These are phyloP conservation scores for Ceratocystis eucalypticola DNA, from an alignment of 2,329 filamentous ascomycete genomes.

Conservation along the genomic window DNA sequence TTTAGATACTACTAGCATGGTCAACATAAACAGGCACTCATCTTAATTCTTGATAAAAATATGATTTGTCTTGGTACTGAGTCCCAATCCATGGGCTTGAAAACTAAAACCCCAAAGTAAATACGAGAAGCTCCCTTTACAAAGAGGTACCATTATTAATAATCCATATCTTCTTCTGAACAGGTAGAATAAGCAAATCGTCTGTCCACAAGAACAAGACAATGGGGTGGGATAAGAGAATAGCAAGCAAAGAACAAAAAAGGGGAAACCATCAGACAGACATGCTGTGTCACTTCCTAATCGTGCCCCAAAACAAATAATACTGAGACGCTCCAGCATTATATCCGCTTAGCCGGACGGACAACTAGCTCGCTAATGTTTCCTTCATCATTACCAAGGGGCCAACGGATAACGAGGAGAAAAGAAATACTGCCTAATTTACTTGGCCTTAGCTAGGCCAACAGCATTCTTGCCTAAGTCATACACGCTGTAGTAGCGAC, in stretches of 20 bases:
- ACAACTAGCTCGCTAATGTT: background rate
- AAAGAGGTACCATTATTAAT: background rate
- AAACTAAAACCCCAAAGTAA: background rate
- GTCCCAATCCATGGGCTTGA: constrained; percentile 8
- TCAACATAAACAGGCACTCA: background rate
- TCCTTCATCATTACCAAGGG: background rate
- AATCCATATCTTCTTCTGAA: background rate
- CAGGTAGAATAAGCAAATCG: too few relatives aligned
- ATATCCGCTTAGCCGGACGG: background rate
- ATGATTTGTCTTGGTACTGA: constrained; percentile 14
- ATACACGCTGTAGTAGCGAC: constrained; percentile 91
- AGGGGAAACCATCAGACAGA: background rate
- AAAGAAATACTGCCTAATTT: constrained; percentile 20
- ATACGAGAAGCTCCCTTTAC: background rate
- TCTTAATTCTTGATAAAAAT: background rate
- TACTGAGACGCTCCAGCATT: background rate
- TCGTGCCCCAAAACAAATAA: background rate
- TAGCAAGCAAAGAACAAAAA: background rate
- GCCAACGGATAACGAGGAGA: background rate
- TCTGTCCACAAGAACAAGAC: background rate
- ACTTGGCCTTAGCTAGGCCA: constrained; percentile 74
- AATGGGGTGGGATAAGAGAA: background rate
- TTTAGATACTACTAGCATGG: background rate
- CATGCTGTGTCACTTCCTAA: background rate
- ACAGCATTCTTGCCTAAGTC: constrained; percentile 82